Evolutionary conservation across 345 rosid species (phyloP), one percentile per base, ranked within the genome.

Genomic region (Cardiospermum halicacabum): DNA sequence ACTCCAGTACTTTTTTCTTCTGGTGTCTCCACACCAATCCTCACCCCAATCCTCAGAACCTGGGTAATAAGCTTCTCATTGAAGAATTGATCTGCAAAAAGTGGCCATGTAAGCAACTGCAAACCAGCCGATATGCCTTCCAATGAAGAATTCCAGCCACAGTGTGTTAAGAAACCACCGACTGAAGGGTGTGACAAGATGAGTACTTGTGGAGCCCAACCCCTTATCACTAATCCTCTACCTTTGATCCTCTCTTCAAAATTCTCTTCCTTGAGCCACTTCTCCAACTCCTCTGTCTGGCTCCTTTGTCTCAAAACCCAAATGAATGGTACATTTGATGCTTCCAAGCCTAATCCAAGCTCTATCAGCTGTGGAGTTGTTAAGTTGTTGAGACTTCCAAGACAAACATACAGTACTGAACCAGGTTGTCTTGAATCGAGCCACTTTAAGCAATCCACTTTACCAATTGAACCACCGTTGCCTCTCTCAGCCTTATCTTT

Each of bases 91-190:
- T 88, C 95, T 0, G 83, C 77, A 6, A 77, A 80, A 27, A 83
- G 55, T 0, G 95, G 95, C 85, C 87, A 87, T 3, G 93, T 84
- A 19, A 78, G 34, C 78, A 87, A 40, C 3, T 89, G 93, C 40
- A 82, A 68, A 2, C 84, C 82, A 0, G 70, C 61, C 19, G 71
- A 71, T 6, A 81, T 57, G 12, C 81, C 81, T 73, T 84, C 93
- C 3, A 84, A 36, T 0, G 79, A 80, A 5, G 89, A 87, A 73
- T 84, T 87, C 92, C 89, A 86, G 0, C 89, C 89, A 30, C 87
- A 86, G 24, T 86, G 92, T 0, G 83, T 86, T 67, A 86, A 45
- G 74, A 87, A 84, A 16, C 88, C 89, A 11, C 81, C 86, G 2
- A 79, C 45, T 0, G 89, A 47, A 0, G 69, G 70, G 40, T 87